Conservation (phyloP, 108 stramenopile species). For the Pseudonitzschia delicatissima region DNA sequence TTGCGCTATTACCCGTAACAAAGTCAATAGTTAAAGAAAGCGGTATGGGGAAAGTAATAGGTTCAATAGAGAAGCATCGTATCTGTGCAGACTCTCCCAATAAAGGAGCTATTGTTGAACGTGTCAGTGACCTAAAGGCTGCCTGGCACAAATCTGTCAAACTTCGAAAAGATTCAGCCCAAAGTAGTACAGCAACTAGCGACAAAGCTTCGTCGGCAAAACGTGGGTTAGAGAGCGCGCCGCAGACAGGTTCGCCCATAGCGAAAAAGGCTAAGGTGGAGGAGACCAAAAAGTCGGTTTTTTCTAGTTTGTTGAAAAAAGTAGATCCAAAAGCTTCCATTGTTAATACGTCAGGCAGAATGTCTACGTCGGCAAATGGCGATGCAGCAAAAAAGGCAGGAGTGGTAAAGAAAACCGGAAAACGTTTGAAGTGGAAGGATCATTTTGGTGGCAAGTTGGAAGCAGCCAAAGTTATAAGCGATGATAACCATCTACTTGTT, state of each 20-base stretch:
- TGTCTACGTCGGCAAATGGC: slow-evolving; percentile 5
- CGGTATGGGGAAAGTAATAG: slow-evolving; percentile 77
- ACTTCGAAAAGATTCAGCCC: slow-evolving; percentile 42
- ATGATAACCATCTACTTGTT: slow-evolving; percentile 17
- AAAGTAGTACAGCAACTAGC: not conserved
- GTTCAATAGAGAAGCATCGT: slow-evolving; percentile 70
- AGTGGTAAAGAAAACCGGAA: slow-evolving; percentile 20
- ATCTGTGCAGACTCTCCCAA: slow-evolving; percentile 70
- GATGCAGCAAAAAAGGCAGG: slow-evolving; percentile 17
- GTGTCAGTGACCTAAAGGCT: slow-evolving; percentile 60
- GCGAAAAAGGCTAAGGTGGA: slow-evolving; percentile 25
- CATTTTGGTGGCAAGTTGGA: slow-evolving; percentile 62
- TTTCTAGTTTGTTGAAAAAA: slow-evolving; percentile 66
- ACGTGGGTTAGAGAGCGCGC: slow-evolving; percentile 10
- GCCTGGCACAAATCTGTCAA: slow-evolving; percentile 82
- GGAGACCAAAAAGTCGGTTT: slow-evolving; percentile 38
- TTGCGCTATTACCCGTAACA: slow-evolving; percentile 74
- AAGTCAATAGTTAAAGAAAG: slow-evolving; percentile 73
- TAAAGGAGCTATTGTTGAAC: slow-evolving; percentile 64
- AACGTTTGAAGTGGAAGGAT: slow-evolving; percentile 80
- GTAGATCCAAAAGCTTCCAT: slow-evolving; percentile 19
- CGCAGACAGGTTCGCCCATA: slow-evolving; percentile 11
- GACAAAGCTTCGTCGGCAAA: not conserved
- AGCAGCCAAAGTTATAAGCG: slow-evolving; percentile 33
- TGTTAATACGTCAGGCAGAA: not conserved